These are phyloP conservation scores for Neobulgaria alba DNA, from an alignment of 2,329 filamentous ascomycete species.

Conservation along the genomic window DNA sequence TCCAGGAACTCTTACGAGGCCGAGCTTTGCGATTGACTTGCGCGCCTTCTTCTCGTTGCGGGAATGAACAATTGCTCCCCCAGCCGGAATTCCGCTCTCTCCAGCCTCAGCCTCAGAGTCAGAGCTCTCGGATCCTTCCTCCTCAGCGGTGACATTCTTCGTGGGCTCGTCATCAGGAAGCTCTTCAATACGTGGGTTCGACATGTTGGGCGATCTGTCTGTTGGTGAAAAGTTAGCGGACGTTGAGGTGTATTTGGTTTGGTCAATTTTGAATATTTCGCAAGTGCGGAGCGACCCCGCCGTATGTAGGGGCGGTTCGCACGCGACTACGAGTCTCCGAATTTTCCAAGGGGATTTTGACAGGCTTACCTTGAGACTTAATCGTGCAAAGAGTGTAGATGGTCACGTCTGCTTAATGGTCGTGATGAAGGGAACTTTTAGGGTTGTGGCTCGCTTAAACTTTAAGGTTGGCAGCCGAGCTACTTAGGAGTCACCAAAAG, in stretches of 20 bases:
- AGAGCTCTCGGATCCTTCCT: slow-evolving; percentile 59
- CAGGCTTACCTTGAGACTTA: slow-evolving; percentile 14
- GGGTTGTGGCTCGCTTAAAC: slow-evolving; percentile 10
- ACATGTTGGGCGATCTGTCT: slow-evolving; percentile 58
- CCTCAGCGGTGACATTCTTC: slow-evolving; percentile 71
- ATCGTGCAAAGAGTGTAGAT: slow-evolving; percentile 7
- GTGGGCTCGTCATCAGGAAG: slow-evolving; percentile 83
- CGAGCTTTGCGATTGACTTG: slow-evolving; percentile 98
- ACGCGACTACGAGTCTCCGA: not conserved
- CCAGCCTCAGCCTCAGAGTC: slow-evolving; percentile 71
- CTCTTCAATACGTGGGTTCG: slow-evolving; percentile 97
- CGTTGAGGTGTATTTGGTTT: slow-evolving; percentile 6
- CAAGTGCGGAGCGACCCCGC: slow-evolving; percentile 17
- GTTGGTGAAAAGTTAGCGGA: slow-evolving; percentile 18
- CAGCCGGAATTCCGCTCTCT: slow-evolving; percentile 59
- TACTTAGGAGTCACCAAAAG: too few species aligned
- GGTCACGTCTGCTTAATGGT: slow-evolving; percentile 3
- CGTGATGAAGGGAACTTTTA: slow-evolving; percentile 10
- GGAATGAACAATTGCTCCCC: slow-evolving; percentile 86
- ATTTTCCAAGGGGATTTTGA: not conserved
- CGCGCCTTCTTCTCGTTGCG: slow-evolving; percentile 99
- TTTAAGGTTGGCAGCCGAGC: too few species aligned
- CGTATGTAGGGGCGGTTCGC: not conserved
- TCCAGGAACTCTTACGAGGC: slow-evolving; percentile 89
- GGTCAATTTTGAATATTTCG: slow-evolving; percentile 18